These are phyloP conservation scores for Pyrenula massariospora DNA, from an alignment of 495 filamentous ascomycete species.

Conservation along the genomic window DNA sequence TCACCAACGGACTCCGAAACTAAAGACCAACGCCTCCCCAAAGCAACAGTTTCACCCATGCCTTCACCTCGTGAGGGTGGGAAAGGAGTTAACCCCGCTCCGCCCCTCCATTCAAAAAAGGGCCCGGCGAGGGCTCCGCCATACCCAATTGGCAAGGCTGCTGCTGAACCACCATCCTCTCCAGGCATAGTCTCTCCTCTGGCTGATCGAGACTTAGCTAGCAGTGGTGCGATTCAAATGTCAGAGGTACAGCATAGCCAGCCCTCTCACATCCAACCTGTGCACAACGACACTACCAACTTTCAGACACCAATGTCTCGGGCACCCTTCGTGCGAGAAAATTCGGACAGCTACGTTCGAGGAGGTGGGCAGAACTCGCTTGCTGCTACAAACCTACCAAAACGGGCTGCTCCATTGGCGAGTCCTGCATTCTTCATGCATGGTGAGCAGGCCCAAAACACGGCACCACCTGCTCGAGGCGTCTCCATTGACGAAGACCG, in stretches of 20 bases:
- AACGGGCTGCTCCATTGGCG: neutral
- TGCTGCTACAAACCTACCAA: conserved; percentile 1
- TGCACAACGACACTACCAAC: conserved; percentile 18
- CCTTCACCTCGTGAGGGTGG: conserved; percentile 1
- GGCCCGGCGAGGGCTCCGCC: conserved; percentile 10
- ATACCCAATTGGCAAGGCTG: conserved; percentile 7
- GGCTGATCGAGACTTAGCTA: conserved; percentile 26
- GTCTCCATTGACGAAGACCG: neutral
- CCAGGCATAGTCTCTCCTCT: conserved; percentile 29
- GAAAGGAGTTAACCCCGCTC: conserved; percentile 8
- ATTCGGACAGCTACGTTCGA: conserved; percentile 6
- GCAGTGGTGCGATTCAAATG: conserved; percentile 32
- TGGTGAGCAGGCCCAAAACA: too few species aligned
- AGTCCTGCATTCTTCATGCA: neutral
- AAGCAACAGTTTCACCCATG: conserved; percentile 13
- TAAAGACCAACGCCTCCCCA: conserved; percentile 5
- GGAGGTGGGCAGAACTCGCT: conserved; percentile 24
- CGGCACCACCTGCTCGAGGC: neutral
- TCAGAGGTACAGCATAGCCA: conserved; percentile 20
- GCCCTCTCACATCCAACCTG: neutral
- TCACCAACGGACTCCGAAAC: conserved; percentile 11
- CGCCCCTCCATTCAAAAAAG: conserved; percentile 10
- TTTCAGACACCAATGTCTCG: conserved; percentile 8
- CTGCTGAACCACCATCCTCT: conserved; percentile 9
- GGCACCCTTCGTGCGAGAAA: conserved; percentile 4